Percentiles rank a stretch among this genome's conserved stretches.
Evolutionary conservation across 2,329 filamentous ascomycete species (phyloP).

Genomic region (Xylaria sp.): DNA sequence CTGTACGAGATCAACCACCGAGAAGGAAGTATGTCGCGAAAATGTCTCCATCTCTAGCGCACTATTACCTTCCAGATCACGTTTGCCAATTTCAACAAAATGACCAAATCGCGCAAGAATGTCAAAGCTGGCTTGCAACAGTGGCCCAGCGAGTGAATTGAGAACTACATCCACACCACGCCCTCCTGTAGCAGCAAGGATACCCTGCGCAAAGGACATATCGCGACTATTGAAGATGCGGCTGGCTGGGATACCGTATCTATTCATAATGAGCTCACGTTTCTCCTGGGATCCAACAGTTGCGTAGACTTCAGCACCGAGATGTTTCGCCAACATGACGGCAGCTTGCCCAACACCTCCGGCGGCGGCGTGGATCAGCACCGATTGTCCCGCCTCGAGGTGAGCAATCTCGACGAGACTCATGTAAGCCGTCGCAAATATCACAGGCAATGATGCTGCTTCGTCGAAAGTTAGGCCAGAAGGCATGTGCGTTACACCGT

Average conservation of each 20-base stretch:
- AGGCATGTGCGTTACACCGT: not conserved
- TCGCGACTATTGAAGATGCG: not conserved
- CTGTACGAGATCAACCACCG: constrained; percentile 32
- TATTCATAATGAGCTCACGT: not conserved
- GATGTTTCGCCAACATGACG: not conserved
- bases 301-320: not conserved
- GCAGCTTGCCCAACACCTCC: not conserved
- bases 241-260: not conserved
- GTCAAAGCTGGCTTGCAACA: constrained; percentile 47
- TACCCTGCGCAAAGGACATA: constrained; percentile 41
- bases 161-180: constrained; percentile 45
- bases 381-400: not conserved
- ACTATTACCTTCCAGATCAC: constrained; percentile 49
- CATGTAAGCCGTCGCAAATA: not conserved
- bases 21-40: constrained; percentile 39
- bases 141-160: constrained; percentile 41
- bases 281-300: not conserved
- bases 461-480: not conserved
- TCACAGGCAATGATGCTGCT: not conserved
- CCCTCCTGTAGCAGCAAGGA: constrained; percentile 42
- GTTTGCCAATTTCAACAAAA: constrained; percentile 51
- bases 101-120: constrained; percentile 50
- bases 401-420: not conserved
- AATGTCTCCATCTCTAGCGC: constrained; percentile 53
- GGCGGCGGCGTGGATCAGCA: not conserved